Conservation (phyloP, 2,329 filamentous ascomycete species). For the Capronia americana region DNA sequence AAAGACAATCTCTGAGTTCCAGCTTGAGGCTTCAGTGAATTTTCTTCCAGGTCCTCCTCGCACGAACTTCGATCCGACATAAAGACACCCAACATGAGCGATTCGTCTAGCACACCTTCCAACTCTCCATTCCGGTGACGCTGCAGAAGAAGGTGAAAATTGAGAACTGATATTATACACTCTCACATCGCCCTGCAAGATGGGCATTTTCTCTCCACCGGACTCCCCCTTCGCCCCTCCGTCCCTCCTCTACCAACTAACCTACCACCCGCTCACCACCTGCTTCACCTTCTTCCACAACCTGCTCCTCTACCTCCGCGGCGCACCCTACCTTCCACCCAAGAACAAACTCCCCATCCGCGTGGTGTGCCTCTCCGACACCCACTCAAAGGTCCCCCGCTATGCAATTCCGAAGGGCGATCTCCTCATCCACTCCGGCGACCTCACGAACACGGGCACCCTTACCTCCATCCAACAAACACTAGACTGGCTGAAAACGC, state of each 20-base stretch:
- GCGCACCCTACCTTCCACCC: slow-evolving; percentile 66
- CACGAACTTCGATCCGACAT: background rate
- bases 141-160: background rate
- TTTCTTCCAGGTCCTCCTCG: slow-evolving; percentile 12
- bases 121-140: background rate
- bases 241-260: slow-evolving; percentile 65
- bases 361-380: slow-evolving; percentile 89
- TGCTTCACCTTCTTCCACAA: slow-evolving; percentile 68
- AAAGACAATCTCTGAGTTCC: background rate
- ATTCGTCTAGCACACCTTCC: background rate
- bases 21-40: background rate
- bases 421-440: slow-evolving; percentile 87
- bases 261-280: slow-evolving; percentile 72
- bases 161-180: background rate
- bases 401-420: slow-evolving; percentile 69
- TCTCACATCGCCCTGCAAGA: background rate
- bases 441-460: slow-evolving; percentile 77
- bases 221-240: slow-evolving; percentile 56
- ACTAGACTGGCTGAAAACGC: slow-evolving; percentile 77
- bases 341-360: slow-evolving; percentile 64
- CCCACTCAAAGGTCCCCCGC: slow-evolving; percentile 69
- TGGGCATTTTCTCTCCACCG: slow-evolving; percentile 31
- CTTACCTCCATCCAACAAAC: slow-evolving; percentile 77
- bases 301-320: slow-evolving; percentile 70
- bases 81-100: background rate